phyloP scores from a whole-genome alignment of 2,329 filamentous ascomycete species.

The Verticillium nonalfalfae region DNA sequence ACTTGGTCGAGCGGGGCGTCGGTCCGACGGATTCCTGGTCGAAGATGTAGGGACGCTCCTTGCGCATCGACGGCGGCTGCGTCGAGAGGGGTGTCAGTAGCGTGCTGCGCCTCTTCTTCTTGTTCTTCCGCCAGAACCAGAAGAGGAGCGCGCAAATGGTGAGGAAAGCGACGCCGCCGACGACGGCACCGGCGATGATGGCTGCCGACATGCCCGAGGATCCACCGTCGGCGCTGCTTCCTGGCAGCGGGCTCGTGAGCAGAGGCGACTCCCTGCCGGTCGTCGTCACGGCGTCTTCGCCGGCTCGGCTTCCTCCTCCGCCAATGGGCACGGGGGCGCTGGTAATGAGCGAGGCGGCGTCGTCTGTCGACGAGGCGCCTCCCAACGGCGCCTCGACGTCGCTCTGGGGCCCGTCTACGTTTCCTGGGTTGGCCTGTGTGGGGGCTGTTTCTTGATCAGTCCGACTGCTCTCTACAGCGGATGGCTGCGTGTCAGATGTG shows the following conservation, averaged over 20 bases:
- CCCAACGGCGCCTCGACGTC: neutral
- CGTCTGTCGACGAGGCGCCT: neutral
- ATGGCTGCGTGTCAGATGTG: constrained; percentile 6
- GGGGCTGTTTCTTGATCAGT: constrained; percentile 25
- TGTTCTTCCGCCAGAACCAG: constrained; percentile 43
- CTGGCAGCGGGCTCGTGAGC: neutral
- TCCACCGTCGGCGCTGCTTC: constrained; percentile 16
- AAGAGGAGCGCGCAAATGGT: constrained; percentile 39
- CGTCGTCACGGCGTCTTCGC: constrained; percentile 4
- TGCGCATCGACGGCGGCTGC: constrained; percentile 16
- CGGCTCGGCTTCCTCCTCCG: constrained; percentile 5
- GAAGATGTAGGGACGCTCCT: constrained; percentile 28
- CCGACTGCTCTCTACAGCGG: constrained; percentile 23
- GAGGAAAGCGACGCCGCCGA: constrained; percentile 41
- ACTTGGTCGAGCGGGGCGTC: constrained; percentile 34
- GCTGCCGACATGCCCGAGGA: constrained; percentile 21
- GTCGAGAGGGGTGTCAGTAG: constrained; percentile 41
- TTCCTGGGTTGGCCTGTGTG: constrained; percentile 4
- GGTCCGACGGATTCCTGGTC: constrained; percentile 42
- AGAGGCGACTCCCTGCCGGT: neutral
- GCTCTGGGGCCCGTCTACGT: neutral
- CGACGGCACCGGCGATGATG: constrained; percentile 43
- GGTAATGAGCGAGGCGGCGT: neutral
- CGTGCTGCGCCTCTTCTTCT: constrained; percentile 37
- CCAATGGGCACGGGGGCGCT: neutral